Conservation (phyloP, 257 asterid genomes). For the Leptodermis oblonga region DNA sequence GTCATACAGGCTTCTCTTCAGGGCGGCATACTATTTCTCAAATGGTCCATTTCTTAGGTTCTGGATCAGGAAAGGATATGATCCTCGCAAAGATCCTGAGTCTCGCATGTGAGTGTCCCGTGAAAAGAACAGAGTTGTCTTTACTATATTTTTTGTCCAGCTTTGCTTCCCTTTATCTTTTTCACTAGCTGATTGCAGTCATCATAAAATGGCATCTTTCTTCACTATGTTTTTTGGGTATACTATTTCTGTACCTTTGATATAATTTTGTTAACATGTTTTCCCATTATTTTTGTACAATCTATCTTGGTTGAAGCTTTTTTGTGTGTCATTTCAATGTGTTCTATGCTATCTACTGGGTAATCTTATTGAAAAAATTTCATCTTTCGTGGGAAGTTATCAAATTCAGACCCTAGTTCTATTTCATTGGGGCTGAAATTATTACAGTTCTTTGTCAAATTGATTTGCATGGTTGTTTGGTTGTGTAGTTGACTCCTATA, state of each 20-base stretch:
- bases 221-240: not conserved
- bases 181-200: not conserved
- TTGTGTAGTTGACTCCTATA: not conserved
- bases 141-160: not conserved
- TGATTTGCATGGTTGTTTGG: not conserved
- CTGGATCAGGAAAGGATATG: conserved; percentile 93
- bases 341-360: not conserved
- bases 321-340: not conserved
- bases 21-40: conserved; percentile 86
- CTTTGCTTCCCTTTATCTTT: not conserved
- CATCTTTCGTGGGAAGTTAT: not conserved
- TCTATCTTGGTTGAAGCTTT: not conserved
- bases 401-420: not conserved
- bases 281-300: not conserved
- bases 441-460: not conserved
- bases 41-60: conserved; percentile 86
- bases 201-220: not conserved
- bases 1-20: conserved; percentile 66
- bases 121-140: not conserved
- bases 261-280: not conserved
- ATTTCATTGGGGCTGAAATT: not conserved
- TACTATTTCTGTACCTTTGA: not conserved
- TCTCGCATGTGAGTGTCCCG: conserved; percentile 68
- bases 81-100: conserved; percentile 94
- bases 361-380: not conserved